These are phyloP conservation scores for Zygosaccharomyces pseudobailii DNA, from an alignment of 1,139 yeast species.

Conservation along the genomic window DNA sequence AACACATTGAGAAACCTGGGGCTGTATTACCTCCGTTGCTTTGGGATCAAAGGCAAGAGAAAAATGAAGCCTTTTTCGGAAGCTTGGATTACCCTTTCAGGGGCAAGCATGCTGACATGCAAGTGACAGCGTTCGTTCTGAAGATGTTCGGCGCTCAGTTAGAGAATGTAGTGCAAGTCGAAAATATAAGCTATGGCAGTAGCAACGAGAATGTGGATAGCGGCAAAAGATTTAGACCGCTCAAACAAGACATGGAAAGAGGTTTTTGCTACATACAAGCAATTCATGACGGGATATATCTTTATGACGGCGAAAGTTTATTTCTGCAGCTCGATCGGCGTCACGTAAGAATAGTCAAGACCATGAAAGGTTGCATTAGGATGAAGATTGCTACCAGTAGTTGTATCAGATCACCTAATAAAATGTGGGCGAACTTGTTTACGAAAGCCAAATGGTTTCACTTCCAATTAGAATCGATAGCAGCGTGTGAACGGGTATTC, in stretches of 20 bases:
- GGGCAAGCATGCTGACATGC: conserved; percentile 13
- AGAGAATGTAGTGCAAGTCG: conserved; percentile 2
- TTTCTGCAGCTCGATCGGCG: conserved; percentile 18
- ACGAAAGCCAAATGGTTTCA: conserved; percentile 14
- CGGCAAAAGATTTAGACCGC: neutral
- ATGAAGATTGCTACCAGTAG: conserved; percentile 10
- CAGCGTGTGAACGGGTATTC: conserved; percentile 8
- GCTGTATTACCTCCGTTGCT: conserved; percentile 15
- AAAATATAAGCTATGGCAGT: conserved; percentile 8
- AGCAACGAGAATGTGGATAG: neutral
- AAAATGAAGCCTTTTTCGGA: conserved; percentile 16
- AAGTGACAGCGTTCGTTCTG: conserved; percentile 15
- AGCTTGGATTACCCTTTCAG: conserved; percentile 17
- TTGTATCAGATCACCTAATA: conserved; percentile 3
- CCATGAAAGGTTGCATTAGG: conserved; percentile 13
- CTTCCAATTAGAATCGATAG: conserved; percentile 10
- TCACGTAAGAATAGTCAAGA: conserved; percentile 11
- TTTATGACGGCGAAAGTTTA: conserved; percentile 20
- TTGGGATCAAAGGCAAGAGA: conserved; percentile 15
- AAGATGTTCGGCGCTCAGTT: conserved; percentile 10
- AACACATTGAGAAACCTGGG: conserved; percentile 11
- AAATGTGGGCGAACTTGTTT: conserved; percentile 7
- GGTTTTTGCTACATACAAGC: conserved; percentile 15
- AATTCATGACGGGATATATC: conserved; percentile 12
- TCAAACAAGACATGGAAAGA: neutral